A percentile compares a stretch with the other conserved stretches of the same genome.
Conservation (phyloP, 768 basidiomycete genomes). For the Tulasnella calospora region DNA sequence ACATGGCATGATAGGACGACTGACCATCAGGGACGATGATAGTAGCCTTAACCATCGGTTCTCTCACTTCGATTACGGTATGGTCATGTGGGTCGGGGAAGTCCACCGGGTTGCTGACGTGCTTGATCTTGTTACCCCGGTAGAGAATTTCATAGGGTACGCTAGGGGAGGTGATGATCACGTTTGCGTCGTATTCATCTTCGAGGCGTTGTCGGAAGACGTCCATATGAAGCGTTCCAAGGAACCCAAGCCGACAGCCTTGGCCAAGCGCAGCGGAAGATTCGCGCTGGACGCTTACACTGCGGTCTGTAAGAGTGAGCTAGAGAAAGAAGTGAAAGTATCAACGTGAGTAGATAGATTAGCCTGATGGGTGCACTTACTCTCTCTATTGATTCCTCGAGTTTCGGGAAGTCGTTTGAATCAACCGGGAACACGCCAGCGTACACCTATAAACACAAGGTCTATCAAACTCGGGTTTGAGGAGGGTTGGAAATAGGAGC, state of each 20-base stretch:
- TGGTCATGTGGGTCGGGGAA: constrained; percentile 80
- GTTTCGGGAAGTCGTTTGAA: constrained; percentile 81
- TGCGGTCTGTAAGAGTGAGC: constrained; percentile 81
- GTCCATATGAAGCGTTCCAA: constrained; percentile 95
- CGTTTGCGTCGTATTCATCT: constrained; percentile 91
- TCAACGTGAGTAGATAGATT: constrained; percentile 14
- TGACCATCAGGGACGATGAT: constrained; percentile 91
- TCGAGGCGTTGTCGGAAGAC: constrained; percentile 93
- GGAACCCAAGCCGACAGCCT: constrained; percentile 89
- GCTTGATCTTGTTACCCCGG: constrained; percentile 48
- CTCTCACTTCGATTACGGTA: constrained; percentile 72
- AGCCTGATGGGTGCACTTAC: constrained; percentile 43
- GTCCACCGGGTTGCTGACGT: constrained; percentile 89
- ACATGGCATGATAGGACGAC: constrained; percentile 22
- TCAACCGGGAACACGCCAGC: constrained; percentile 94
- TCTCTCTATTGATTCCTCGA: constrained; percentile 92
- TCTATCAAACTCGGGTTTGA: neutral
- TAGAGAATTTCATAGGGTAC: constrained; percentile 88
- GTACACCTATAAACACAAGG: constrained; percentile 57
- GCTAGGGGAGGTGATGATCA: constrained; percentile 93
- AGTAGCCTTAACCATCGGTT: constrained; percentile 88
- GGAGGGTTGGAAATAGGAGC: neutral
- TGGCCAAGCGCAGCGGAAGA: constrained; percentile 92
- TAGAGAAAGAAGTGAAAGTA: constrained; percentile 34
- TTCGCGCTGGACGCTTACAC: constrained; percentile 86